These are phyloP conservation scores for Wickerhamomyces ciferrii DNA, from an alignment of 805 yeast genomes.

Conservation along the genomic window DNA sequence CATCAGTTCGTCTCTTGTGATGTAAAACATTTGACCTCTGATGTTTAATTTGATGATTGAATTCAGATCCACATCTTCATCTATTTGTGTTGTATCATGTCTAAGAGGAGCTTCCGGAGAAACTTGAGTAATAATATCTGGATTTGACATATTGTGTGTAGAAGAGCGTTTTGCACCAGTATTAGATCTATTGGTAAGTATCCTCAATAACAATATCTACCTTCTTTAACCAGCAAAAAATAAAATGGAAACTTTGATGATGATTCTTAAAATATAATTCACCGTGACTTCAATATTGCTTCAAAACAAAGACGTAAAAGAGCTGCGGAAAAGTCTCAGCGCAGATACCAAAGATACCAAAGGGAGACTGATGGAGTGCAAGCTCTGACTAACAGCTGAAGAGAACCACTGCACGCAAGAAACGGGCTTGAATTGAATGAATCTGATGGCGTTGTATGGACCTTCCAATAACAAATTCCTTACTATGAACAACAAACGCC, in stretches of 20 bases:
- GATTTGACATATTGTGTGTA: constrained; percentile 20
- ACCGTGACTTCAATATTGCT: not conserved
- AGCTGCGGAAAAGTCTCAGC: not conserved
- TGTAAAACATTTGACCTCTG: constrained; percentile 67
- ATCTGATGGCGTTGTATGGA: not conserved
- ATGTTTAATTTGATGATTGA: constrained; percentile 73
- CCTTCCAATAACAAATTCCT: not conserved
- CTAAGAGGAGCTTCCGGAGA: constrained; percentile 31
- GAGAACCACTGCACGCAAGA: no score
- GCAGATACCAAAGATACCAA: not conserved
- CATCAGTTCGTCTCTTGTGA: constrained; percentile 86
- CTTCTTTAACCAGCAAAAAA: no score
- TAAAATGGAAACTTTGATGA: no score
- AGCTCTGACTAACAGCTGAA: no score
- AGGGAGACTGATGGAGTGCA: not conserved
- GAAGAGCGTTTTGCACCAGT: no score
- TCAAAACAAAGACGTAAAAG: not conserved
- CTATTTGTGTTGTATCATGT: constrained; percentile 9
- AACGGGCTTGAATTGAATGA: no score
- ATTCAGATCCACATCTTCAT: constrained; percentile 35
- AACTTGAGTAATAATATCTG: constrained; percentile 67
- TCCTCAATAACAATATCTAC: no score
- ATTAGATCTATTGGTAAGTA: no score
- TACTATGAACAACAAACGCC: not conserved
- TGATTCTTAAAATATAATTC: no score